A percentile compares a stretch with the other conserved stretches of the same genome.
phyloP scores from a whole-genome alignment of 1,139 yeast species.

The Sugiyamaella pinicola region DNA sequence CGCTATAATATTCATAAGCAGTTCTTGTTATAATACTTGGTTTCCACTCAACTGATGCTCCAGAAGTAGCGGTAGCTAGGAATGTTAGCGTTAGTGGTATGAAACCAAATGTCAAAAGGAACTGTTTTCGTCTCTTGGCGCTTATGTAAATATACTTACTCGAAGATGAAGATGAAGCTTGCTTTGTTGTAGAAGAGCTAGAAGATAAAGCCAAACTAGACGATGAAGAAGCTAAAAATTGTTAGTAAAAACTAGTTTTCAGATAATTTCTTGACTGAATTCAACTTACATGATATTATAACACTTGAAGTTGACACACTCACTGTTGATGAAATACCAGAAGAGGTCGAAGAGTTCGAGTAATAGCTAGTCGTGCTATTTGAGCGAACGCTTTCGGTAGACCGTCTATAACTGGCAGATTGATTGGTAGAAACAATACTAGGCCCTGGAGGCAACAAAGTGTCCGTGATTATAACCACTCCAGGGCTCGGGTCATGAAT shows the following conservation, averaged over 20 bases:
- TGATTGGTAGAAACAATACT: background rate
- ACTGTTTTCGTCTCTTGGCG: no score
- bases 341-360: background rate
- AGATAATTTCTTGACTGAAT: background rate
- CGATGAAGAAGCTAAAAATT: background rate
- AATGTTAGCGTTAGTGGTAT: background rate
- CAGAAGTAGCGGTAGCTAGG: background rate
- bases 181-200: background rate
- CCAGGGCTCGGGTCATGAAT: background rate
- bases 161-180: background rate
- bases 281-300: background rate
- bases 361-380: background rate
- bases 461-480: background rate
- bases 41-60: background rate
- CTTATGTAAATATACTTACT: background rate
- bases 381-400: background rate
- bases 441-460: background rate
- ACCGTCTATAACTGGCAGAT: no score
- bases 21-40: slow-evolving; percentile 7
- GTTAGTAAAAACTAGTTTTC: background rate
- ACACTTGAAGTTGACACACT: background rate
- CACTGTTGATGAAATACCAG: background rate
- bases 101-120: background rate
- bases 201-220: background rate
- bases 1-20: slow-evolving; percentile 8